Evolutionary conservation across 805 yeast genomes (phyloP), one percentile per base, ranked within the genome.

Genomic region (Wickerhamomyces bovis): DNA sequence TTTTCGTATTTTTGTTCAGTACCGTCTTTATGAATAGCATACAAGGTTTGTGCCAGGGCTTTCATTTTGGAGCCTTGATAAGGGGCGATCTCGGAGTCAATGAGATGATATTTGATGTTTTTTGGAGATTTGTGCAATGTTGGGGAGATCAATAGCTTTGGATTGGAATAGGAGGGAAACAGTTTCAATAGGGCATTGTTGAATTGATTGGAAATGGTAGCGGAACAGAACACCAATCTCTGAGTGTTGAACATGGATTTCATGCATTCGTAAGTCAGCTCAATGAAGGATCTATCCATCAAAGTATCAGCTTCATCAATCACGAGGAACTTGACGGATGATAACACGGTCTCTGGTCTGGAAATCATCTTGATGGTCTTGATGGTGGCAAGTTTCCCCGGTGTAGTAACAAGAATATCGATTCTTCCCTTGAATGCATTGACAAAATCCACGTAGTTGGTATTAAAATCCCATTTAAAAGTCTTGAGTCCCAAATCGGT

Each of bases 261-360:
- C 13, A 89, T 66, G 1, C 78, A 76, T 2, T 69, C 63, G 51
- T 78, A 74, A 3, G 96, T 86, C 42, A 79, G 81, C 22, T 74
- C 73, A 11, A 81, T 64, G 75, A 89, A 90, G 0, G 94, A 83
- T 44, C 79, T 77, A 61, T 90, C 96, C 80, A 90, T 75, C 46
- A 92, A 68, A 0, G 96, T 85, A 65, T 92, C 99, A 0, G 99
- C 98, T 64, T 92, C 99, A 62, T 92, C 99, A 13, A 86, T 77
- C 2, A 87, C 92, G 40, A 85, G 71, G 57, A 75, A 83, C 23
- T 73, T 71, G 6, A 83, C 79, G 64, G 75, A 53, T 49, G 70
- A 57, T 12, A 77, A 50, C 4, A 67, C 55, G 61, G 66, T 52
- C 66, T 73, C 63, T 46, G 77, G 60, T 39, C 65, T 63, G 19